phyloP scores from a whole-genome alignment of 139 green algal species.

The Dunaliella sp. region DNA sequence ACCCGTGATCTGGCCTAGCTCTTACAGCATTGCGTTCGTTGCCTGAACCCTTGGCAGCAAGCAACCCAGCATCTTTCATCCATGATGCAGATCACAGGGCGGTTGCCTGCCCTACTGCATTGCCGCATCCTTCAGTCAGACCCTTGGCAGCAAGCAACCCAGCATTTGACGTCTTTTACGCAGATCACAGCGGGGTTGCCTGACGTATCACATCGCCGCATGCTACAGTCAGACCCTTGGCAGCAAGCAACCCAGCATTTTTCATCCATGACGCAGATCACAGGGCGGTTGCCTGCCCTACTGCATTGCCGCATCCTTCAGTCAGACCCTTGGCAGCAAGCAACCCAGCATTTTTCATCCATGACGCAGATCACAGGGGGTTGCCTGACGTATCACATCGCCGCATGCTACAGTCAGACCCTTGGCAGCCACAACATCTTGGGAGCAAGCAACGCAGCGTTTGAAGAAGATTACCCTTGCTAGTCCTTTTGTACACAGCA shows the following conservation, averaged over 20 bases:
- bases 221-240: background rate
- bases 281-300: too few relatives aligned
- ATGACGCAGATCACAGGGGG: too few relatives aligned
- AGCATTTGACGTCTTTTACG: background rate
- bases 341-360: background rate
- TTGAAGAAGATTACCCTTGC: too few relatives aligned
- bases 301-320: background rate
- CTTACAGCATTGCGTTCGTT: too few relatives aligned
- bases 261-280: background rate
- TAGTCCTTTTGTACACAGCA: too few relatives aligned
- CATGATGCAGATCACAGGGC: too few relatives aligned
- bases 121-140: background rate
- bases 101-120: too few relatives aligned
- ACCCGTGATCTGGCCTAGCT: too few relatives aligned
- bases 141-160: background rate
- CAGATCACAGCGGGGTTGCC: too few relatives aligned
- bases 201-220: too few relatives aligned
- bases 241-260: background rate
- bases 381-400: too few relatives aligned
- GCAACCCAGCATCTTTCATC: background rate
- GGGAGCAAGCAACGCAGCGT: background rate
- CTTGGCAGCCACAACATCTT: too few relatives aligned
- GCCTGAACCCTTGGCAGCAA: background rate
- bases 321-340: background rate
- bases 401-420: background rate